phyloP scores from a whole-genome alignment of 768 basidiomycete genomes.

The Phlegmacium glaucopus region DNA sequence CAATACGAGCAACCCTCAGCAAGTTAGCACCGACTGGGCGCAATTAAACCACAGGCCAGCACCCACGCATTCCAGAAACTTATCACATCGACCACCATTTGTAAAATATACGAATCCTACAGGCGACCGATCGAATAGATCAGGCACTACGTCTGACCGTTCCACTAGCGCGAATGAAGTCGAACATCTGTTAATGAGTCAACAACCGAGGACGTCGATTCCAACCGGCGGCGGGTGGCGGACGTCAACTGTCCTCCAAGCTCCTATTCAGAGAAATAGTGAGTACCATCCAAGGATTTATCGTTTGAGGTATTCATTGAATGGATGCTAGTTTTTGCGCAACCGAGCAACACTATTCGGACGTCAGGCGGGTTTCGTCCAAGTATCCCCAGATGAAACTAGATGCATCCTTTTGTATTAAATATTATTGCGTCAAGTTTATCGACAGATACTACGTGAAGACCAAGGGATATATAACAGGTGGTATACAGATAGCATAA shows the following conservation, averaged over 20 bases:
- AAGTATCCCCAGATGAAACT: constrained; percentile 20
- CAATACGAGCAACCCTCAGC: constrained; percentile 16
- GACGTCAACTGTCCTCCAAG: constrained; percentile 12
- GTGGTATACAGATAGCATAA: background rate
- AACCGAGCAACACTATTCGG: constrained; percentile 31
- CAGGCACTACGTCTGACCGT: constrained; percentile 48
- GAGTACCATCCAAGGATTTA: background rate
- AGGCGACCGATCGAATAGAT: constrained; percentile 39
- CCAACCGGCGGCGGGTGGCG: constrained; percentile 20
- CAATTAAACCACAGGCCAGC: constrained; percentile 28
- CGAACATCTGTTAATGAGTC: constrained; percentile 55
- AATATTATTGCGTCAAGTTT: background rate
- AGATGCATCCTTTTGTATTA: background rate
- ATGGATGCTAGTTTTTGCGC: constrained; percentile 38
- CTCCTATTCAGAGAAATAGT: constrained; percentile 21
- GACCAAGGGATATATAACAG: background rate
- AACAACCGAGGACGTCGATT: constrained; percentile 13
- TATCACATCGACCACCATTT: constrained; percentile 50
- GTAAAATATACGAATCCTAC: constrained; percentile 19
- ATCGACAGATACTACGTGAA: background rate
- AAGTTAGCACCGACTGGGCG: constrained; percentile 25
- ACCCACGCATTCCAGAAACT: constrained; percentile 26
- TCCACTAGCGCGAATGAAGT: constrained; percentile 72
- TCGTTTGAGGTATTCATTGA: background rate
- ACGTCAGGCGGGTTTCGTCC: constrained; percentile 43